Conservation (phyloP, 306 rosid species). For the Herpetospermum pedunculosum region DNA sequence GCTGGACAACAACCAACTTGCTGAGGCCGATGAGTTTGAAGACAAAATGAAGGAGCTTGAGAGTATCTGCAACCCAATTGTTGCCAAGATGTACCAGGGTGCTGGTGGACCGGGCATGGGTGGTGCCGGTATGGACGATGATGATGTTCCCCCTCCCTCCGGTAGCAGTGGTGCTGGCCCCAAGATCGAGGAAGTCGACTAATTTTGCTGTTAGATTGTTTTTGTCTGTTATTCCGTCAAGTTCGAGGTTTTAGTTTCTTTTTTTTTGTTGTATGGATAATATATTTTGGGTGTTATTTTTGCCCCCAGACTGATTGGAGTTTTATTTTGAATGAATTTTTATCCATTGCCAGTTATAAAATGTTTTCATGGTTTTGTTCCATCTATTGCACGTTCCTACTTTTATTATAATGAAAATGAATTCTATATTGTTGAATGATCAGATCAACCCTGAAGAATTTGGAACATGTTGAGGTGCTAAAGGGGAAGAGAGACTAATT, state of each 20-base stretch:
- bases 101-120: slow-evolving; percentile 36
- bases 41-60: slow-evolving; percentile 54
- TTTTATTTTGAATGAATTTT: neutral
- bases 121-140: slow-evolving; percentile 25
- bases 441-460: too few species aligned
- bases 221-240: neutral
- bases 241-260: neutral
- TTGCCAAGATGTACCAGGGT: slow-evolving; percentile 55
- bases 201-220: neutral
- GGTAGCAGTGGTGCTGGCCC: slow-evolving; percentile 44
- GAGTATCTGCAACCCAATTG: slow-evolving; percentile 46
- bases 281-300: neutral
- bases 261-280: neutral
- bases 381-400: neutral
- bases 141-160: slow-evolving; percentile 26
- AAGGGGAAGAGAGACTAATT: too few species aligned
- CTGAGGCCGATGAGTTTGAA: slow-evolving; percentile 46
- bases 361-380: neutral
- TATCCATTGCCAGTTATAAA: neutral
- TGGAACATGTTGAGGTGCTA: too few species aligned
- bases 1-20: slow-evolving; percentile 51
- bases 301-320: neutral
- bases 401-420: too few species aligned
- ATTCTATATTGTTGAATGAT: too few species aligned
- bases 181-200: slow-evolving; percentile 60